phyloP scores from a whole-genome alignment of 805 yeast genomes.

The Saturnispora dispora region DNA sequence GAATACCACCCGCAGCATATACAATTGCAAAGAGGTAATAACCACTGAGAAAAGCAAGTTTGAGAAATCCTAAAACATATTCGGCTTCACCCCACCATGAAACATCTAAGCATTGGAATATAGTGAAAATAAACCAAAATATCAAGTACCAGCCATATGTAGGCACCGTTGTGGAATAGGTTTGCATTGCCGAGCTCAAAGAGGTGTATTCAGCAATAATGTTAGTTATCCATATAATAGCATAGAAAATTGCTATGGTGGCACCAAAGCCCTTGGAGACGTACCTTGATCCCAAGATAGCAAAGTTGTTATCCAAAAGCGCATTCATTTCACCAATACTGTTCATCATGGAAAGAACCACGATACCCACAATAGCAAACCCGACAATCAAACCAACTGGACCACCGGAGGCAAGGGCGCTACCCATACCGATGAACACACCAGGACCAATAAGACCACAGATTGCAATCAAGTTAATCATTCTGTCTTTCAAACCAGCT shows the following conservation, averaged over 20 bases:
- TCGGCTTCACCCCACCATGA: constrained; percentile 50
- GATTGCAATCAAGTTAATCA: constrained; percentile 16
- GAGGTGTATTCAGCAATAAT: constrained; percentile 48
- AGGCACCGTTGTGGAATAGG: constrained; percentile 45
- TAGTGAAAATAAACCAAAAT: constrained; percentile 42
- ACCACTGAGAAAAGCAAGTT: constrained; percentile 39
- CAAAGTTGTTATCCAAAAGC: constrained; percentile 43
- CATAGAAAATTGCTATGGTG: constrained; percentile 44
- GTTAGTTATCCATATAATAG: constrained; percentile 48
- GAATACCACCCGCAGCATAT: constrained; percentile 35
- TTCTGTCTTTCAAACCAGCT: constrained; percentile 18
- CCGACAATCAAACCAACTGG: constrained; percentile 45
- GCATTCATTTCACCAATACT: constrained; percentile 50
- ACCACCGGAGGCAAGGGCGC: constrained; percentile 41
- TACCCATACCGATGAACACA: constrained; percentile 39
- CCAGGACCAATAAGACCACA: constrained; percentile 57
- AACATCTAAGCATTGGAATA: constrained; percentile 43
- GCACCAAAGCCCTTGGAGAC: constrained; percentile 52
- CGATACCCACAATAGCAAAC: constrained; percentile 42
- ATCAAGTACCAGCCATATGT: constrained; percentile 47
- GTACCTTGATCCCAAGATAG: constrained; percentile 41
- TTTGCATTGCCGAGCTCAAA: constrained; percentile 39
- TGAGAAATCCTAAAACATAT: constrained; percentile 42
- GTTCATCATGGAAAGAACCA: constrained; percentile 47
- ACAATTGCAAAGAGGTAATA: constrained; percentile 43